A percentile compares a stretch with the other conserved stretches of the same genome.
Evolutionary conservation across 805 yeast genomes (phyloP).

Genomic region (Wickerhamomyces kurtzmanii): DNA sequence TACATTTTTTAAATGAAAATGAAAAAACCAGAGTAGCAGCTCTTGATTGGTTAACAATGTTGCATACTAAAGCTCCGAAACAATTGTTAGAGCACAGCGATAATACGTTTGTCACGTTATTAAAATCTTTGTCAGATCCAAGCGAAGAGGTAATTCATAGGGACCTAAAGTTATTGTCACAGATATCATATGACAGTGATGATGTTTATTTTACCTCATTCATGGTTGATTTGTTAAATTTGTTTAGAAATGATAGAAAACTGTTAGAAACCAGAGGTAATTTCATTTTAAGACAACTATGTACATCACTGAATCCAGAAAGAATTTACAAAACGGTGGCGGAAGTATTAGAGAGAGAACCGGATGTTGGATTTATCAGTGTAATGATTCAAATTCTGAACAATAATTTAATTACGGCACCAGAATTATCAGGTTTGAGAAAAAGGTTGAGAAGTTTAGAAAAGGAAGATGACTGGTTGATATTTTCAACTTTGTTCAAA

Average conservation of each 20-base stretch:
- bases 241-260: slow-evolving; percentile 63
- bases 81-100: slow-evolving; percentile 46
- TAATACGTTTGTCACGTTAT: slow-evolving; percentile 63
- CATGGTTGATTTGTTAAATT: slow-evolving; percentile 55
- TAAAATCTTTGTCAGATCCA: slow-evolving; percentile 62
- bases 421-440: slow-evolving; percentile 66
- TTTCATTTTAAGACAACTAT: slow-evolving; percentile 73
- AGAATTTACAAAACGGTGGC: slow-evolving; percentile 76
- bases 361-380: slow-evolving; percentile 61
- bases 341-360: slow-evolving; percentile 52
- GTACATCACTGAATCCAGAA: slow-evolving; percentile 74
- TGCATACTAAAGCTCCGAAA: slow-evolving; percentile 61
- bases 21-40: slow-evolving; percentile 79
- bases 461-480: slow-evolving; percentile 47
- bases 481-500: slow-evolving; percentile 70
- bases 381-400: slow-evolving; percentile 81
- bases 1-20: slow-evolving; percentile 65
- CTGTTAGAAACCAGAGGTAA: slow-evolving; percentile 68
- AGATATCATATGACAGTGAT: slow-evolving; percentile 60
- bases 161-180: slow-evolving; percentile 63
- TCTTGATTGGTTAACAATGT: slow-evolving; percentile 80
- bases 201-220: slow-evolving; percentile 71
- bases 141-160: slow-evolving; percentile 71
- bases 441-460: slow-evolving; percentile 58
- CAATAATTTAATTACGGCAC: slow-evolving; percentile 77